Base-by-base conservation (phyloP, 768 basidiomycete genomes). In the Thelephora ganbajun region DNA sequence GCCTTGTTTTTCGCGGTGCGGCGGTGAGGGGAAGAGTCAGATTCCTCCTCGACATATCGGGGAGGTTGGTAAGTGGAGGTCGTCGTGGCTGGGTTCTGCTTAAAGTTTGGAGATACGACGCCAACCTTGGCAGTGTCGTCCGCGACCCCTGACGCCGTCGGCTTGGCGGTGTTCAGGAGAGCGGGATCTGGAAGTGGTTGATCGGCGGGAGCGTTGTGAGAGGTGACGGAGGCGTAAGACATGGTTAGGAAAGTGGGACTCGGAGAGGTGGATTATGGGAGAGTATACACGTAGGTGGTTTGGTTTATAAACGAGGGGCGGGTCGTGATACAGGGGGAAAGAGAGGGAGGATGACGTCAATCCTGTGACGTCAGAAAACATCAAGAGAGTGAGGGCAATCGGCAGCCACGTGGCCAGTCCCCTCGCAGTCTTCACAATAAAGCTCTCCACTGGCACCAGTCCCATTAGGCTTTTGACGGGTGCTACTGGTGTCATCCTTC, bases 301-400 rank as follows among this genome's bases (percentile, higher is more conserved):
- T 30, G 26, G 26, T 30, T 30, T 30, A 30, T 30, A 30, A 30
- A 30, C 26, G 26, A 30, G 9, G 9, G 26, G 26, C 26, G 26
- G 26, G 26, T 30, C 9, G 26, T n/a, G 26, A 30, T 41, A 41
- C 37, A 20, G n/a, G 37, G 37, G n/a, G 20, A 3, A 11, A 41
- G 37, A 11, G 37, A 41, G 20, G 16, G 37, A 20, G n/a, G 26
- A 30, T 30, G 26, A 30, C 26, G 26, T 30, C 26, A 9, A 30
- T 9, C 4, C 26, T 9, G 5, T 30, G 26, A 30, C 53, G 46
- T 67, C 65, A 92, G 66, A 92, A 93, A 49, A 92, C 83, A 64
- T 93, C 90, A 61, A 80, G 63, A 11, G 87, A 88, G 61, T 89
- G 78, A 35, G 88, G 87, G 58, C 90, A 93, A 51, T 89, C 75